Evolutionary conservation across 192 early-diverging fungal species (phyloP), one percentile per base, ranked within the genome.

Genomic region (Backusella tuberculispora): DNA sequence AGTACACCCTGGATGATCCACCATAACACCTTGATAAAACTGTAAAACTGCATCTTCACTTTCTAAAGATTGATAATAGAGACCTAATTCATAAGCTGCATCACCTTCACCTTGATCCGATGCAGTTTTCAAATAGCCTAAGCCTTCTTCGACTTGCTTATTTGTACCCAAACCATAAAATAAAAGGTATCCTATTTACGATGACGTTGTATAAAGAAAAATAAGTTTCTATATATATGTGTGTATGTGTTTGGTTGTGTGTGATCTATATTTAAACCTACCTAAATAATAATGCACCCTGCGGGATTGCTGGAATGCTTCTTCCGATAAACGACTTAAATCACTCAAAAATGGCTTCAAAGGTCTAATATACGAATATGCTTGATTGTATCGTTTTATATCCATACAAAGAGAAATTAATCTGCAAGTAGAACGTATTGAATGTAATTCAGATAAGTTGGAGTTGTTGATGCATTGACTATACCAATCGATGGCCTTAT

Each of bases 21-120:
- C 26, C 64, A 63, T 63, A 12, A 63, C 74, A 34, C 75, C 74
- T 50, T 80, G 26, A 41, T 73, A 66, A 43, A 63, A 76, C 8
- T 47, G 34, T 6, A 60, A 21, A 6, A 43, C 37, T 7, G 75
- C 75, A 5, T 76, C 47, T 34, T 53, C 44, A 5, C 46, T 63
- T 3, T 45, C 15, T 43, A 63, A 50, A 45, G 74, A 41, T 29
- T 46, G 21, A 12, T 56, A 48, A 9, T 71, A 69, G 13, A 42
- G 24, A 9, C 71, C 79, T 13, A 80, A 56, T 43, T 72, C 67
- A 29, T 70, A 76, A 10, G 69, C 47, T 2, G 79, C 79, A 44
- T 64, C 34, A n/a, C 71, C 71, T 15, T 76, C 74, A 7, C 75
- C 79, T 65, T 80, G 66, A 63, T 82, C 81, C 4, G 81, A 77